Base-by-base conservation (phyloP, 2,329 filamentous ascomycete genomes). In the Fusarium buxicola region DNA sequence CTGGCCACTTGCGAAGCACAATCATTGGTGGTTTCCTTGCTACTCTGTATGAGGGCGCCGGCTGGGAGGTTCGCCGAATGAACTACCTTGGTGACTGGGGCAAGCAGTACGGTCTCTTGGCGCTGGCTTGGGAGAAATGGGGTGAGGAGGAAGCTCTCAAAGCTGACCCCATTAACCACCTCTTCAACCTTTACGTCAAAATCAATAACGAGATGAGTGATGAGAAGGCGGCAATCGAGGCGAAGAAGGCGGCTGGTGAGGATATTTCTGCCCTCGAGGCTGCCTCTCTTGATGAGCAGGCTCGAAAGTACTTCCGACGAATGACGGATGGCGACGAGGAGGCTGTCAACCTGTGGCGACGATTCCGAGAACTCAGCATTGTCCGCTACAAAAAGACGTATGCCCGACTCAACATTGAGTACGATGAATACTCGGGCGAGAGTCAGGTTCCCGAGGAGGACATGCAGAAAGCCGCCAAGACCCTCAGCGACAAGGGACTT, bases 101-200 rank as follows among this genome's bases (percentile, higher is more conserved):
- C 8, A 72, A 72, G 58, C 71, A 73, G 36, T 73, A 72, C 38
- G 71, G 71, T 32, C 65, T 73, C 16, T 25, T 73, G 47, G 90
- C 90, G 5, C 81, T 94, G 52, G 91, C 89, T 0, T 95, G 89
- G 74, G 84, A 91, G 72, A 86, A 86, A 69, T 94, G 90, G 73
- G 92, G 92, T 27, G 86, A 84, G 58, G 91, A 94, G 75, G 87
- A 89, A 66, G 85, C 87, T 57, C 82, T 95, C 11, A 76, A 85
- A 62, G 82, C 83, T 43, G 91, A 94, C 70, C 91, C 92, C 11
- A 92, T 94, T 72, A 90, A 91, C 75, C 92, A 95, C 74, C 80
- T 95, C 9, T 94, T 89, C 75, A 86, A 93, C 70, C 88, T 95
- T 47, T 95, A 94, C 70, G 91, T 94, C 62, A 85, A 87, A 75